A percentile compares a stretch with the other conserved stretches of the same genome.
Conservation (phyloP, 148 eudicot species). For the Oxyria digyna region DNA sequence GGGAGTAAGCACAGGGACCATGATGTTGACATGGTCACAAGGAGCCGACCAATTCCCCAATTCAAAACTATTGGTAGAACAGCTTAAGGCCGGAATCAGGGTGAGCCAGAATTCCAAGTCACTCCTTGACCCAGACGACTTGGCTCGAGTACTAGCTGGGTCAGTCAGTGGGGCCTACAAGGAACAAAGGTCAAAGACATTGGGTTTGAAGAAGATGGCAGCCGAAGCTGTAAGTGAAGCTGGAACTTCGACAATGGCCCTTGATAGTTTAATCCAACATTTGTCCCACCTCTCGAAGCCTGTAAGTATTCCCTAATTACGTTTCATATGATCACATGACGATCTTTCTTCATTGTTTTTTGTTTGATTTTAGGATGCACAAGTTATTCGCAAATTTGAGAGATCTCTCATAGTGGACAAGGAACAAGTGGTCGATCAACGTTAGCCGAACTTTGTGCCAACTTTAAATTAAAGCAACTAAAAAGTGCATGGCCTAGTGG, state of each 20-base stretch:
- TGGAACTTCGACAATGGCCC: slow-evolving; percentile 25
- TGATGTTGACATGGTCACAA: slow-evolving; percentile 43
- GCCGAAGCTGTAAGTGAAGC: slow-evolving; percentile 17
- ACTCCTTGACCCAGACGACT: slow-evolving; percentile 21
- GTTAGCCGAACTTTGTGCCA: too few species aligned
- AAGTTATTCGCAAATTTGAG: background rate
- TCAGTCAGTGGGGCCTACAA: slow-evolving; percentile 12
- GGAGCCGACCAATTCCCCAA: slow-evolving; percentile 32
- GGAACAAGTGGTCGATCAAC: background rate
- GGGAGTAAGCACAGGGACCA: slow-evolving; percentile 20
- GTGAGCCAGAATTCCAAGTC: slow-evolving; percentile 22
- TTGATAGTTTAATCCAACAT: slow-evolving; percentile 19
- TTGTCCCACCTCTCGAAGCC: slow-evolving; percentile 4
- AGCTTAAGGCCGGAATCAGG: slow-evolving; percentile 23
- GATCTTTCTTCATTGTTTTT: background rate
- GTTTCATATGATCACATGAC: background rate
- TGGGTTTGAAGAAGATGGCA: slow-evolving; percentile 13
- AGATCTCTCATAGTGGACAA: background rate
- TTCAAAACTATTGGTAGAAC: slow-evolving; percentile 23
- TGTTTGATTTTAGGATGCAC: background rate
- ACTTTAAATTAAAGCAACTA: too few species aligned
- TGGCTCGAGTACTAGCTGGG: slow-evolving; percentile 14
- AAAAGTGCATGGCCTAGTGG: too few species aligned
- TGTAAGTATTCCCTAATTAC: background rate
- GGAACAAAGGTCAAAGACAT: background rate